These are phyloP conservation scores for Chlamydomonas incerta DNA, from an alignment of 139 green algal genomes.

Conservation along the genomic window DNA sequence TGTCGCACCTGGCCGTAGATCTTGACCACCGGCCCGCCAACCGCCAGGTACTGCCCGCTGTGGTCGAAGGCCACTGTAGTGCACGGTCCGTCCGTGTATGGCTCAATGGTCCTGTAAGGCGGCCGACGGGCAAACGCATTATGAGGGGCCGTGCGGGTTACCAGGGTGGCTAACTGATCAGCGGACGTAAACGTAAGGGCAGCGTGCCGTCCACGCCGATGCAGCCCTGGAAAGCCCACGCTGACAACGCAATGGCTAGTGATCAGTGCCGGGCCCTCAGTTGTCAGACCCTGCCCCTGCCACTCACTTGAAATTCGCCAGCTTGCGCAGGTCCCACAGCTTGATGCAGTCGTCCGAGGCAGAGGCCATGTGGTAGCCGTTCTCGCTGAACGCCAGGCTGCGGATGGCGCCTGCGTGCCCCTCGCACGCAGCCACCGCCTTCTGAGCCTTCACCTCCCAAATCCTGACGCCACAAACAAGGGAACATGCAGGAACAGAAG, in stretches of 20 bases:
- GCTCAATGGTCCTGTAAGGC: slow-evolving; percentile 68
- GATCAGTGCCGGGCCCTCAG: too few species aligned
- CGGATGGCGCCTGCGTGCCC: slow-evolving; percentile 73
- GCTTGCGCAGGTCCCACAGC: slow-evolving; percentile 98
- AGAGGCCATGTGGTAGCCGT: slow-evolving; percentile 94
- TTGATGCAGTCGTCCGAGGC: slow-evolving; percentile 86
- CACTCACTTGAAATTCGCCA: slow-evolving; percentile 85
- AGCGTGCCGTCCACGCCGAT: too few species aligned
- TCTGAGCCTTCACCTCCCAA: slow-evolving; percentile 92
- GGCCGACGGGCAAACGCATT: too few species aligned
- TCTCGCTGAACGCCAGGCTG: slow-evolving; percentile 90
- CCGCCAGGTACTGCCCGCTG: slow-evolving; percentile 88
- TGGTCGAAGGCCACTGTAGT: slow-evolving; percentile 77
- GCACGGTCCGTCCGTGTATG: slow-evolving; percentile 68
- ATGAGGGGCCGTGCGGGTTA: too few species aligned
- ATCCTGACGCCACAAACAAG: slow-evolving; percentile 70
- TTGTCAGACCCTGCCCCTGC: too few species aligned
- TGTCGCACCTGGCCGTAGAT: slow-evolving; percentile 74
- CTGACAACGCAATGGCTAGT: background rate
- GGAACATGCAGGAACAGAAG: too few species aligned
- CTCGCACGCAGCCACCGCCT: slow-evolving; percentile 86
- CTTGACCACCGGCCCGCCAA: slow-evolving; percentile 78
- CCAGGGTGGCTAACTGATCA: too few species aligned
- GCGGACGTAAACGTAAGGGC: too few species aligned
- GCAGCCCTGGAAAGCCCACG: too few species aligned